Evolutionary conservation across 805 yeast species (phyloP), one percentile per base, ranked within the genome.

Genomic region (Candida glaebosa): DNA sequence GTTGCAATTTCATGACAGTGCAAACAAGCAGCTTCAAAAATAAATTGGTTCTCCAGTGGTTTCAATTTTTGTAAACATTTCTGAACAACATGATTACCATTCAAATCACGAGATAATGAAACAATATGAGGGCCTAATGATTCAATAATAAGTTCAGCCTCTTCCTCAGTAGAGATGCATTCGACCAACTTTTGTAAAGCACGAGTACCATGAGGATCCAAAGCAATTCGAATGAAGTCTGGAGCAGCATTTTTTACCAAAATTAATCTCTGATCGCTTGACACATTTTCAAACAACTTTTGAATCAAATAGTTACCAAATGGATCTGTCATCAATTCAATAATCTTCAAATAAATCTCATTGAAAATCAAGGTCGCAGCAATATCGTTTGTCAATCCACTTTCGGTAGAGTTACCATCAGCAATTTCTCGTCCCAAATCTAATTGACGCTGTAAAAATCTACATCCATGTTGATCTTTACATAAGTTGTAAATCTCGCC

Each of bases 231-330:
- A 32, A 86, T 82, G 54, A 90, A 76, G 32, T 81, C 81, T 2
- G 85, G 78, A 2, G 89, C 74, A 4, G 95, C 87, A 48, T 81
- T 81, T 46, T 76, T 69, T 22, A 91, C 84, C 36, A 93, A 62
- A 12, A 71, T 62, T 10, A 85, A 69, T 45, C 96, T 72, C 63
- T 91, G 95, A 45, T 75, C 82, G 30, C 73, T 71, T 28, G 75
- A 68, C 18, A 89, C 84, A 49, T 81, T 77, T 58, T 90, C 97
- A 49, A 93, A 72, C 42, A 93, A 65, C 61, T 91, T 93, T 64
- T 93, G 99, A 50, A 95, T 79, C 56, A 93, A 70, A 55, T 93
- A 93, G 61, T 93, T 93, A n/a, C 99, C 99, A 68, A 93, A 93
- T 4, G 98, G 96, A 61, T 90, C 96, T 22, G 78, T 77, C 98